Conservation (phyloP, 495 filamentous ascomycete species). For the Hypoxylon fragiforme region DNA sequence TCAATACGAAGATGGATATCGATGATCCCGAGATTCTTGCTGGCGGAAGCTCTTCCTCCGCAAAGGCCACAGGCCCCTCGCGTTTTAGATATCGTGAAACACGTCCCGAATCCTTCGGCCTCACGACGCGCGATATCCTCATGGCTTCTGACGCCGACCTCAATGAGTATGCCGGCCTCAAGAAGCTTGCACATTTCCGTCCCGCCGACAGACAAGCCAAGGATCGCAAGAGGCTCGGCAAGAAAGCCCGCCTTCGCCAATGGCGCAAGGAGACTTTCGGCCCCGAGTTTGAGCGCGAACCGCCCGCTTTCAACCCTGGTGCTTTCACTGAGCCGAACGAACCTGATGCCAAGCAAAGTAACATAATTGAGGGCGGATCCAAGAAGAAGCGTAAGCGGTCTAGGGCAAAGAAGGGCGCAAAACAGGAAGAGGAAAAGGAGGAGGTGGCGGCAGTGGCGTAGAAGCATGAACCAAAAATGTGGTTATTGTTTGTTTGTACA, state of each 20-base stretch:
- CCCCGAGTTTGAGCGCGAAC: conserved; percentile 53
- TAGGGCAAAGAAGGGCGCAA: conserved; percentile 36
- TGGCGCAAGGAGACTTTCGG: conserved; percentile 96
- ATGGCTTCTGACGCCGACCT: conserved; percentile 85
- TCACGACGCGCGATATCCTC: conserved; percentile 87
- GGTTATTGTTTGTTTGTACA: too few species aligned
- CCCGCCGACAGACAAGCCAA: conserved; percentile 83
- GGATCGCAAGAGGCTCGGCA: conserved; percentile 84
- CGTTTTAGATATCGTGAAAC: conserved; percentile 92
- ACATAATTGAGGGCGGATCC: conserved; percentile 37
- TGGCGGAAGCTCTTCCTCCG: conserved; percentile 28
- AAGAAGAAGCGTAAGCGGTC: conserved; percentile 56
- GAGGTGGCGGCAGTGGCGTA: conserved; percentile 9
- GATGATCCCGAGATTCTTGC: conserved; percentile 62
- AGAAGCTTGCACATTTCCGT: conserved; percentile 89
- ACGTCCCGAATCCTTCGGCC: conserved; percentile 83
- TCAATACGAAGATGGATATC: conserved; percentile 79
- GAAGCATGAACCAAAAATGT: not conserved
- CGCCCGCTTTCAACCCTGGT: conserved; percentile 53
- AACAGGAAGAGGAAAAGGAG: conserved; percentile 19
- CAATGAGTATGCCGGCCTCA: conserved; percentile 88
- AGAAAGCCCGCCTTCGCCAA: conserved; percentile 85
- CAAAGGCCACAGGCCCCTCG: conserved; percentile 16
- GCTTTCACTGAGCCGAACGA: conserved; percentile 15
- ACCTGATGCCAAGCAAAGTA: conserved; percentile 21